Conservation (phyloP, 192 early-diverging fungal genomes). For the Gaertneriomyces sp. region DNA sequence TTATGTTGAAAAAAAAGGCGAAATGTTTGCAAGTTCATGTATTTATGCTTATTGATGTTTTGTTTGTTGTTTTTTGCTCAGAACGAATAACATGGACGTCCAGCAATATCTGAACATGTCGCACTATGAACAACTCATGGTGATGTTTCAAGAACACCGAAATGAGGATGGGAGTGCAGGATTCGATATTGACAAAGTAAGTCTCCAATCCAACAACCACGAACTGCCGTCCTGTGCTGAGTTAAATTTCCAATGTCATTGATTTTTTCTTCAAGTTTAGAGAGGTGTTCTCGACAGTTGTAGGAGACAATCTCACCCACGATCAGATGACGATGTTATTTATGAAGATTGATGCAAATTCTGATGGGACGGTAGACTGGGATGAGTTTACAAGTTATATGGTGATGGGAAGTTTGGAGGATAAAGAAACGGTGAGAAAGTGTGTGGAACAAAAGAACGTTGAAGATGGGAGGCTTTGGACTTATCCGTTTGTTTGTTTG, state of each 20-base stretch:
- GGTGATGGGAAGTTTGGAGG: conserved; percentile 53
- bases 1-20: no score
- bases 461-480: background rate
- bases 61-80: no score
- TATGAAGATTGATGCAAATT: conserved; percentile 70
- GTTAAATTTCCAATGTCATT: background rate
- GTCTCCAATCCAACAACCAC: background rate
- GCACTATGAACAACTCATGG: conserved; percentile 61
- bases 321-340: conserved; percentile 70
- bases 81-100: conserved; percentile 39
- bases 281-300: conserved; percentile 59
- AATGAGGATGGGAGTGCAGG: conserved; percentile 56
- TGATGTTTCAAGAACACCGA: conserved; percentile 51
- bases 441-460: background rate
- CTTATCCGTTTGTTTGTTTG: conserved; percentile 1
- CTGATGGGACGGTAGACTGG: conserved; percentile 62
- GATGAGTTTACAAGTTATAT: conserved; percentile 67
- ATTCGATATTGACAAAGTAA: conserved; percentile 60
- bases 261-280: conserved; percentile 43
- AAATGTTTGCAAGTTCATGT: no score
- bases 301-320: conserved; percentile 52
- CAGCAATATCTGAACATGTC: conserved; percentile 62
- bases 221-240: background rate
- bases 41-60: no score
- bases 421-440: conserved; percentile 30